Evolutionary conservation across 1,139 yeast species (phyloP).

Genomic region (Yamadazyma trypodendri): DNA sequence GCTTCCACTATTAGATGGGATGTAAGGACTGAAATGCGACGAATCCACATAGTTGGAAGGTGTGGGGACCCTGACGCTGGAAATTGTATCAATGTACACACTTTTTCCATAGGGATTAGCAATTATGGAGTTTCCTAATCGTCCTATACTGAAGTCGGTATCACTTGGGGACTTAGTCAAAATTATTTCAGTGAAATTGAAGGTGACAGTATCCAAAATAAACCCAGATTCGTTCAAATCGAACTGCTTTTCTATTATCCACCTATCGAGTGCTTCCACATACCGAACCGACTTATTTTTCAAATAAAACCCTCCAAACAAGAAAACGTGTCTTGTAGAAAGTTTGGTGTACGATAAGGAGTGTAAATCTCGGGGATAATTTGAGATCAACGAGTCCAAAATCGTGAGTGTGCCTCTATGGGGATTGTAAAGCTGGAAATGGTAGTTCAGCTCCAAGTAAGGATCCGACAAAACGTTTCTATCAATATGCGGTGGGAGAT

Average conservation of each 20-base stretch:
- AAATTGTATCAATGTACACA: conserved; percentile 10
- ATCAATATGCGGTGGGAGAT: conserved; percentile 42
- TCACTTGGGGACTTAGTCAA: conserved; percentile 19
- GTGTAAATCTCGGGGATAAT: conserved; percentile 29
- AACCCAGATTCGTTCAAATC: conserved; percentile 37
- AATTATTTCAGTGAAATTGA: conserved; percentile 30
- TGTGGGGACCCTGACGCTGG: conserved; percentile 14
- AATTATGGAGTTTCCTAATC: conserved; percentile 25
- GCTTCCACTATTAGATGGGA: conserved; percentile 9
- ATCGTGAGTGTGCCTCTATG: conserved; percentile 32
- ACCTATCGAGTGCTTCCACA: conserved; percentile 26
- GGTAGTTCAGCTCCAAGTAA: conserved; percentile 27
- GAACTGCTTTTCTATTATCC: conserved; percentile 37
- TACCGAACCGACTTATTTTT: conserved; percentile 23
- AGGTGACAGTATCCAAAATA: conserved; percentile 33
- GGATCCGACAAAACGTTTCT: conserved; percentile 37
- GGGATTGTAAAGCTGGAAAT: conserved; percentile 31
- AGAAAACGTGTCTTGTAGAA: conserved; percentile 37
- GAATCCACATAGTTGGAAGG: conserved; percentile 15
- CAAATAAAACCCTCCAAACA: conserved; percentile 43
- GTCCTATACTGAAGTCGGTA: conserved; percentile 18
- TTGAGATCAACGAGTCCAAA: conserved; percentile 23
- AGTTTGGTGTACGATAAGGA: conserved; percentile 30
- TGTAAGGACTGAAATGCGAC: conserved; percentile 15
- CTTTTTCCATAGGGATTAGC: conserved; percentile 19